A percentile compares a stretch with the other conserved stretches of the same genome.
These are phyloP conservation scores for Acanthochlamys bracteata DNA, from an alignment of 106 monocot species.

Conservation along the genomic window DNA sequence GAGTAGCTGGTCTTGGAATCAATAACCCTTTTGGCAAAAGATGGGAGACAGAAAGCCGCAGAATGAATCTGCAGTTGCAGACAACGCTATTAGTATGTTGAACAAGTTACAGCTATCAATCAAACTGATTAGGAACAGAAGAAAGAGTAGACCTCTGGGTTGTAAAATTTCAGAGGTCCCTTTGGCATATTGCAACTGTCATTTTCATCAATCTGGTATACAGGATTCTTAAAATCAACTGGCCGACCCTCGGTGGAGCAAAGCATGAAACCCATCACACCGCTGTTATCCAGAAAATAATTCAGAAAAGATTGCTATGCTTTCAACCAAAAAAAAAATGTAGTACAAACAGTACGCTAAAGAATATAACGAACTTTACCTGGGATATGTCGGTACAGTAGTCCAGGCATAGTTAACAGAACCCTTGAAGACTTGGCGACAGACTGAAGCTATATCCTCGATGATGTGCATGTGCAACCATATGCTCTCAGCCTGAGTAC, in stretches of 20 bases:
- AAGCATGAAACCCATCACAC: conserved; percentile 97
- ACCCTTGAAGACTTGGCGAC: conserved; percentile 70
- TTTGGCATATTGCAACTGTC: conserved; percentile 27
- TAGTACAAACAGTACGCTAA: no score
- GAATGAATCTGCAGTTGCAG: conserved; percentile 61
- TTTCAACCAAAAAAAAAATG: no score
- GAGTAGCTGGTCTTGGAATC: conserved; percentile 23
- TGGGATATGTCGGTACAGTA: conserved; percentile 98
- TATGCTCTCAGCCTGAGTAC: conserved; percentile 97
- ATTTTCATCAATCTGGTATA: conserved; percentile 53
- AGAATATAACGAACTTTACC: no score
- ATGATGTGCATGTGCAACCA: conserved; percentile 99
- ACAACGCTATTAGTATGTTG: no score
- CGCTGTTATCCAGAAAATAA: conserved; percentile 34
- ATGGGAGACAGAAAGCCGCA: conserved; percentile 84
- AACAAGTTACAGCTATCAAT: no score
- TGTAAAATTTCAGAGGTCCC: conserved; percentile 83
- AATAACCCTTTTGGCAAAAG: conserved; percentile 82
- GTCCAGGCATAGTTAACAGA: conserved; percentile 97
- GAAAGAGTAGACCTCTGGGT: conserved; percentile 41
- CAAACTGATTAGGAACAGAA: background rate
- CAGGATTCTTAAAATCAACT: conserved; percentile 69
- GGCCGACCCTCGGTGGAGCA: conserved; percentile 87
- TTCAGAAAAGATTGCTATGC: no score
- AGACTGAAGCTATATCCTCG: conserved; percentile 85